Evolutionary conservation across 345 rosid species (phyloP).

Genomic region (thale cress (Arabidopsis thaliana)): TAIR10.1 NC_003071.7:18434001-18434500

Average conservation of each 20-base stretch:
- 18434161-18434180: slow-evolving; percentile 95
- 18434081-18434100: slow-evolving; percentile 44
- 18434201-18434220: slow-evolving; percentile 90
- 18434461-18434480: slow-evolving; percentile 91
- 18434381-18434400: slow-evolving; percentile 99
- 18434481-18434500: slow-evolving; percentile 96
- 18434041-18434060: slow-evolving; percentile 50
- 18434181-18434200: slow-evolving; percentile 97
- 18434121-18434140: slow-evolving; percentile 98
- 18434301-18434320: slow-evolving; percentile 97
- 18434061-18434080: slow-evolving; percentile 44
- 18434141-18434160: slow-evolving; percentile 95
- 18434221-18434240: slow-evolving; percentile 43
- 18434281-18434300: slow-evolving; percentile 51
- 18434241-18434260: slow-evolving; percentile 42
- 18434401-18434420: slow-evolving; percentile 89
- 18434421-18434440: slow-evolving; percentile 95
- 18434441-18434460: slow-evolving; percentile 92
- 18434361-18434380: slow-evolving; percentile 82
- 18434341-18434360: slow-evolving; percentile 92
- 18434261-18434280: slow-evolving; percentile 39
- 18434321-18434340: slow-evolving; percentile 89
- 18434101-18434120: slow-evolving; percentile 61
- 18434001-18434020: slow-evolving; percentile 85
- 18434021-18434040: slow-evolving; percentile 92